These are phyloP conservation scores for Massospora cicadina DNA, from an alignment of 371 early-diverging fungal species.

Conservation along the genomic window DNA sequence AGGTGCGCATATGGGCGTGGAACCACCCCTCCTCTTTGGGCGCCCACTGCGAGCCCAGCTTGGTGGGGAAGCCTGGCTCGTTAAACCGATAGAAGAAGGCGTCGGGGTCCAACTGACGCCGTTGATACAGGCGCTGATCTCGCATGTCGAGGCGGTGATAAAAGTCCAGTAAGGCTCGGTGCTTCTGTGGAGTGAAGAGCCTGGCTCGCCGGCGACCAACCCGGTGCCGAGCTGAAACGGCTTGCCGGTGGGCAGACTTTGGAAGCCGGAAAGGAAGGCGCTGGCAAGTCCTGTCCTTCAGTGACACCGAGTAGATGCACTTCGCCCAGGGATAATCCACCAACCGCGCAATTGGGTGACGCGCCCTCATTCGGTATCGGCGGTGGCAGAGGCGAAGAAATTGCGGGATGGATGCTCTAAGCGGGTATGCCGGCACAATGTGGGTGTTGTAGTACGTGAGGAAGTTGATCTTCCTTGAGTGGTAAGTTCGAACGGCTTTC, in stretches of 20 bases:
- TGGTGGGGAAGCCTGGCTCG: not conserved
- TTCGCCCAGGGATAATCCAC: not conserved
- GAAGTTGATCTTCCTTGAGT: not conserved
- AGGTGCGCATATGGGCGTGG: not conserved
- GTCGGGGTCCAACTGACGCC: not conserved
- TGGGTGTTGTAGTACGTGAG: not conserved
- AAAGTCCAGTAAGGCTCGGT: not conserved
- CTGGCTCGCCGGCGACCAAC: not conserved
- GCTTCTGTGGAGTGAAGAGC: not conserved
- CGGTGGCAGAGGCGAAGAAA: not conserved
- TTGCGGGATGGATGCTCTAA: not conserved
- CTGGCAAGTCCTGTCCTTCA: not conserved
- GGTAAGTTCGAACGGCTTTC: not conserved
- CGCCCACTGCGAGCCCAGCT: not conserved
- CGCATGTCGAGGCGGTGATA: not conserved
- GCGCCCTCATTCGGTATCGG: not conserved
- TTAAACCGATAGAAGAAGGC: not conserved
- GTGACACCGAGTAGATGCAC: not conserved
- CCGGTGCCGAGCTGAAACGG: not conserved
- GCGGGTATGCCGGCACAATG: not conserved
- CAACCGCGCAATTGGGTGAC: not conserved
- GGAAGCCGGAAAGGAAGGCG: not conserved
- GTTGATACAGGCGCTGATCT: not conserved
- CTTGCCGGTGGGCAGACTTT: not conserved
- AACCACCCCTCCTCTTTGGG: not conserved